Evolutionary conservation across 352 stramenopile species (phyloP).

Genomic region (Pythium phragmitis): DNA sequence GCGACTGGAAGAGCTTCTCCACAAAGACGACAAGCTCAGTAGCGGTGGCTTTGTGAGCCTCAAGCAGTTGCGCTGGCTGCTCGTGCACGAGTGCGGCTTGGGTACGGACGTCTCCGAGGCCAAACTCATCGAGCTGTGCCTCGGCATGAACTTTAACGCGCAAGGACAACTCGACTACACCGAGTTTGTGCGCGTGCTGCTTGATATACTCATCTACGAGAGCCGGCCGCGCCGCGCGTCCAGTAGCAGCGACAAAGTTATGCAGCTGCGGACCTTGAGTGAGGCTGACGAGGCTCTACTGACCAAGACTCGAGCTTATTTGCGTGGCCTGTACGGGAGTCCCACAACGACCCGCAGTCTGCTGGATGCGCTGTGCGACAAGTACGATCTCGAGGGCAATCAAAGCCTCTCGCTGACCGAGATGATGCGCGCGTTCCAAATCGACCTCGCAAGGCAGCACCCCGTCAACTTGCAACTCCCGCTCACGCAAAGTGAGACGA

Average conservation of each 20-base stretch:
- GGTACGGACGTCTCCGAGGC: constrained; percentile 34
- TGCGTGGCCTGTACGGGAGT: constrained; percentile 37
- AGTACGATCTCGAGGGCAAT: constrained; percentile 44
- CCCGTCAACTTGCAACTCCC: constrained; percentile 32
- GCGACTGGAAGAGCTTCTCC: constrained; percentile 40
- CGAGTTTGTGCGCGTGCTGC: constrained; percentile 47
- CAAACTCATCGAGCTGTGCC: constrained; percentile 50
- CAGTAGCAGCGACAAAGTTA: constrained; percentile 4
- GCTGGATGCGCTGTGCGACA: constrained; percentile 42
- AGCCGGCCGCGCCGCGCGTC: constrained; percentile 23
- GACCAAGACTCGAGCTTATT: constrained; percentile 31
- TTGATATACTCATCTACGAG: constrained; percentile 61
- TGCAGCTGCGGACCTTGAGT: background rate
- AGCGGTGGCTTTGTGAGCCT: constrained; percentile 48
- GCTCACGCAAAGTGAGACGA: constrained; percentile 36
- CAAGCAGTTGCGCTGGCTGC: constrained; percentile 46
- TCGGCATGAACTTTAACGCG: constrained; percentile 62
- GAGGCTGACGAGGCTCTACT: background rate
- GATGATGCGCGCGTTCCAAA: constrained; percentile 35
- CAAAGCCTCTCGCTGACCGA: constrained; percentile 38
- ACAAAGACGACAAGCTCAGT: constrained; percentile 20
- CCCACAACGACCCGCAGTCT: constrained; percentile 23
- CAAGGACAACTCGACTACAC: constrained; percentile 51
- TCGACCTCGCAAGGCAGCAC: constrained; percentile 41
- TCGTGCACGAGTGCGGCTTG: constrained; percentile 36